These are phyloP conservation scores for Pichia paraexigua DNA, from an alignment of 805 yeast genomes.

Conservation along the genomic window DNA sequence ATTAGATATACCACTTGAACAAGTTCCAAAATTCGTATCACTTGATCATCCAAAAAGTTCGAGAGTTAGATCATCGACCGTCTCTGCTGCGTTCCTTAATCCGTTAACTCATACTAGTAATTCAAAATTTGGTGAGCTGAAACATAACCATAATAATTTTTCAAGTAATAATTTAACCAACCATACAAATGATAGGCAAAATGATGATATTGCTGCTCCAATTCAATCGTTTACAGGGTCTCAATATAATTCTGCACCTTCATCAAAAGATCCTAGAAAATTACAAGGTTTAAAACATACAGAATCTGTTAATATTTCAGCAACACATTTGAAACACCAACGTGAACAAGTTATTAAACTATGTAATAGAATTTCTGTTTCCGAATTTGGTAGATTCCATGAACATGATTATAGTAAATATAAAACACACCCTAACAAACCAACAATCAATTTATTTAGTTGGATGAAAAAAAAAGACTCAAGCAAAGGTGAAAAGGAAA, in stretches of 20 bases:
- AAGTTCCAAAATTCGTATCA: neutral
- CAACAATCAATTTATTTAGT: slow-evolving; percentile 22
- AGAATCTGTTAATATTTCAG: slow-evolving; percentile 20
- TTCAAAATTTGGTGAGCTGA: neutral
- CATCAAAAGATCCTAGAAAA: slow-evolving; percentile 4
- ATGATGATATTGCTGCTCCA: neutral
- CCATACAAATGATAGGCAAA: neutral
- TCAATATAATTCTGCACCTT: neutral
- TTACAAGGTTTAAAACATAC: slow-evolving; percentile 19
- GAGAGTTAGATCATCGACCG: slow-evolving; percentile 11
- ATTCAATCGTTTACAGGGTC: neutral
- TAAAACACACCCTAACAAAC: slow-evolving; percentile 26
- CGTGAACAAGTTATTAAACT: slow-evolving; percentile 21
- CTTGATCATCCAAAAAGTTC: neutral
- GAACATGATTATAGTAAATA: slow-evolving; percentile 29
- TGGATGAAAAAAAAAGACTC: slow-evolving; percentile 29
- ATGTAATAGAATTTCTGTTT: slow-evolving; percentile 24
- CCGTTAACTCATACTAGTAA: neutral
- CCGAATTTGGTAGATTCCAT: slow-evolving; percentile 26
- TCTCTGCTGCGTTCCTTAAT: slow-evolving; percentile 2
- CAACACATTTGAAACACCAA: slow-evolving; percentile 17
- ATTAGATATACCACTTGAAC: slow-evolving; percentile 1
- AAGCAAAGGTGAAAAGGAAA: slow-evolving; percentile 15
- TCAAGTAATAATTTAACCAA: neutral
- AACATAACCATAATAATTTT: neutral